Evolutionary conservation across 805 yeast species (phyloP), one percentile per base, ranked within the genome.

Genomic region (Ogataea corticis): DNA sequence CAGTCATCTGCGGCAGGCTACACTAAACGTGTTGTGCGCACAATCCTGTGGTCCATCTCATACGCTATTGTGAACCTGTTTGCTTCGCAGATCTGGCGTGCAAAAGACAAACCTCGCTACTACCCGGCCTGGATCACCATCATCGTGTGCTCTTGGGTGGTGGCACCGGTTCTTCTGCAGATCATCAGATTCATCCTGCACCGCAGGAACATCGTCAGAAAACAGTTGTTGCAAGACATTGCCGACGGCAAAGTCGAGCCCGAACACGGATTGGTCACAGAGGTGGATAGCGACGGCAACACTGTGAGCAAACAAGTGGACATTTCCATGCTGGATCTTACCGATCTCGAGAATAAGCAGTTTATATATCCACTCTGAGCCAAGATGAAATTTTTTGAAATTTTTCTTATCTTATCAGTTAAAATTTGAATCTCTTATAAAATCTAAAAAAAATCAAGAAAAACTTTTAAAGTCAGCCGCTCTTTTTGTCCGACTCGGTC

Each of bases 1-100:
- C 37, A 54, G 7, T 27, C 65, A 27, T 56, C 68, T 1, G 64
- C 70, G 35, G 63, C 69, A 41, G 81, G 81, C 31, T 70, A 76
- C 49, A 75, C 83, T 3, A 79, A 79, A 58, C 71, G 69, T 49
- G 44, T 76, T 7, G 68, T 74, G 0, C 72, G 82, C 62, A 73
- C 71, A 48, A 76, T 71, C 10, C 52, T 75, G 46, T 60, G 70
- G 18, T 69, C 77, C 76, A 59, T 69, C 15, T 68, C 67, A 16
- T 77, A 73, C 44, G 65, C 75, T 43, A 50, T 78, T 41, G 67
- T 77, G 12, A 79, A 79, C 51, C 67, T 79, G 27, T 71, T 77
- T 31, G 72, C 80, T 3, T 82, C 83, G 3, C 83, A 78, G 56
- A 52, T 79, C 33, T 79, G 82, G 82, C 67, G 68, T 55, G 65